Conservation (phyloP, 192 early-diverging fungal species). For the Kappamyces sp. region DNA sequence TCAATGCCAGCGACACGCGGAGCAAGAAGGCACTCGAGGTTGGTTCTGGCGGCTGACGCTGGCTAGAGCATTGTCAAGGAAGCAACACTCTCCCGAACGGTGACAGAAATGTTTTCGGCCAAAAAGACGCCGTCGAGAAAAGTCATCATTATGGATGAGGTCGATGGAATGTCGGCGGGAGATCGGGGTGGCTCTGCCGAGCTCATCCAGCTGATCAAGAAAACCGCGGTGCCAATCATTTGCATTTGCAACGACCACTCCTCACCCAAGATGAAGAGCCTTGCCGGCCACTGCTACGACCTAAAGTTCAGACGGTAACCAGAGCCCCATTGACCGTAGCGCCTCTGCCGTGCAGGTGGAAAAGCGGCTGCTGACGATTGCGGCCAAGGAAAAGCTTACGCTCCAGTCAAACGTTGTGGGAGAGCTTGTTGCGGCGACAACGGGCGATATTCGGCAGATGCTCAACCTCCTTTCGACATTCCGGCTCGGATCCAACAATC, state of each 20-base stretch:
- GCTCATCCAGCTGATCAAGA: conserved; percentile 86
- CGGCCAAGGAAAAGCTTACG: conserved; percentile 64
- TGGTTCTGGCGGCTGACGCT: conserved; percentile 10
- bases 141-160: conserved; percentile 97
- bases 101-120: conserved; percentile 4
- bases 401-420: conserved; percentile 73
- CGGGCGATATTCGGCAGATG: conserved; percentile 93
- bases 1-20: conserved; percentile 95
- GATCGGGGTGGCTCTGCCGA: conserved; percentile 89
- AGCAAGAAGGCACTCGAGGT: conserved; percentile 82
- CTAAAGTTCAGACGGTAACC: conserved; percentile 63
- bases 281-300: conserved; percentile 80
- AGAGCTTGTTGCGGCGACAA: conserved; percentile 71
- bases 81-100: conserved; percentile 40
- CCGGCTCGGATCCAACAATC: conserved; percentile 52
- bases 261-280: conserved; percentile 74
- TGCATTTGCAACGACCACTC: conserved; percentile 97
- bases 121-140: conserved; percentile 37
- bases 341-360: conserved; percentile 69
- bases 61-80: conserved; percentile 40
- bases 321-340: conserved; percentile 23
- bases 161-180: conserved; percentile 97
- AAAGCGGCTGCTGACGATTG: conserved; percentile 70
- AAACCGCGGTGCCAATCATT: conserved; percentile 88
- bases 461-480: conserved; percentile 93